Evolutionary conservation across 1,284 basidiomycete species (phyloP).

Genomic region (Cryptococcus sp.): DNA sequence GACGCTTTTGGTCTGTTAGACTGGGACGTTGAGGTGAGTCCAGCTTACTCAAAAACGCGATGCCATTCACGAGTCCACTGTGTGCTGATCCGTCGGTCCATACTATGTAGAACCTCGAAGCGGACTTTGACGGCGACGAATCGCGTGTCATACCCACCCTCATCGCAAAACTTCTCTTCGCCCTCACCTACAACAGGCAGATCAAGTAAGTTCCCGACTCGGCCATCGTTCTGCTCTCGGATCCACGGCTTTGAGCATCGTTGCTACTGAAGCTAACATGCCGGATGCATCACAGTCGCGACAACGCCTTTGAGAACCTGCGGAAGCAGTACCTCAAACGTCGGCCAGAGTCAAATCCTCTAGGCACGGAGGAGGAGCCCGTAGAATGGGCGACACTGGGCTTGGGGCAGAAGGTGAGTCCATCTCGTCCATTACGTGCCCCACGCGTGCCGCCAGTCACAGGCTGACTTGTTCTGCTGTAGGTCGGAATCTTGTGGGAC

Average conservation of each 20-base stretch:
- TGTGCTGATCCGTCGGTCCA: background rate
- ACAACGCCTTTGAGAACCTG: constrained; percentile 50
- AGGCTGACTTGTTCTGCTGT: no score
- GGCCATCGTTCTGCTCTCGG: background rate
- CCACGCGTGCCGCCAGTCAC: no score
- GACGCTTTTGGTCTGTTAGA: constrained; percentile 50
- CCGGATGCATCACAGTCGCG: constrained; percentile 26
- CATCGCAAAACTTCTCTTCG: constrained; percentile 55
- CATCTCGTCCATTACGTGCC: background rate
- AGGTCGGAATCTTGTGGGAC: constrained; percentile 54
- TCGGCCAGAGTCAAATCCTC: constrained; percentile 29
- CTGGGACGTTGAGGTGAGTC: constrained; percentile 51
- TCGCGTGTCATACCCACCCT: constrained; percentile 53
- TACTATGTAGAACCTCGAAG: constrained; percentile 51
- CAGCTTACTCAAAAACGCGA: background rate
- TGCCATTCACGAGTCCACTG: background rate
- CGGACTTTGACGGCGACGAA: constrained; percentile 56
- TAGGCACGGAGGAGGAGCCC: constrained; percentile 49
- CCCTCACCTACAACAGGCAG: constrained; percentile 56
- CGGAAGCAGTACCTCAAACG: constrained; percentile 51
- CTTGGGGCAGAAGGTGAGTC: constrained; percentile 54
- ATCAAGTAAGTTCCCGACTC: constrained; percentile 51
- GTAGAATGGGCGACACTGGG: constrained; percentile 56
- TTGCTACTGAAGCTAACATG: background rate
- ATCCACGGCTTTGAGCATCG: background rate